Percentiles rank a stretch among this genome's conserved stretches.
Evolutionary conservation across 2,329 filamentous ascomycete species (phyloP).

Genomic region (Lachnellula subtilissima): DNA sequence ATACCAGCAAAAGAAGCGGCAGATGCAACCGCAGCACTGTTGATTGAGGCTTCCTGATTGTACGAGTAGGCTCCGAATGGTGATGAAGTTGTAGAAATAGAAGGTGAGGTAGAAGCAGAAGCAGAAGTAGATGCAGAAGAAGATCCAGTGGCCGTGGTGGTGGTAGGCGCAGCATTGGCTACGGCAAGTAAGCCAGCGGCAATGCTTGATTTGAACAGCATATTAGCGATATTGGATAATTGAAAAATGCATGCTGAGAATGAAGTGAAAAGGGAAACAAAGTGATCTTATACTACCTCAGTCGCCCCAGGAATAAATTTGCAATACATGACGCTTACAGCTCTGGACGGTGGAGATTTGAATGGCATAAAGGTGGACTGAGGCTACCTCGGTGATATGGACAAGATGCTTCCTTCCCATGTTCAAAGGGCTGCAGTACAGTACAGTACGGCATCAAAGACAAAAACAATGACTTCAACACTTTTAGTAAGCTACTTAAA

Average conservation of each 20-base stretch:
- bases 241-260: background rate
- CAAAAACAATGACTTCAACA: conserved; percentile 10
- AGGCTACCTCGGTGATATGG: background rate
- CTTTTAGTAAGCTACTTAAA: background rate
- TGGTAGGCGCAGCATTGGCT: conserved; percentile 13
- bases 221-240: conserved; percentile 3
- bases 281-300: background rate
- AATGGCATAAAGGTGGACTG: conserved; percentile 3
- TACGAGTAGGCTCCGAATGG: conserved; percentile 22
- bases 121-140: background rate
- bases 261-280: background rate
- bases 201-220: conserved; percentile 18
- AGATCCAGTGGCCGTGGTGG: background rate
- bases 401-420: background rate
- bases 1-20: conserved; percentile 23
- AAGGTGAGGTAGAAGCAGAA: conserved; percentile 5
- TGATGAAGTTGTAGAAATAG: conserved; percentile 2
- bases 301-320: background rate
- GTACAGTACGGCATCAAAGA: no score
- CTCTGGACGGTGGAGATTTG: background rate
- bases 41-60: conserved; percentile 20
- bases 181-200: conserved; percentile 17
- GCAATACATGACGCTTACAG: conserved; percentile 4
- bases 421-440: no score
- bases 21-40: conserved; percentile 23